Evolutionary conservation across 345 rosid species (phyloP).

Genomic region (Trapa incisa): DNA sequence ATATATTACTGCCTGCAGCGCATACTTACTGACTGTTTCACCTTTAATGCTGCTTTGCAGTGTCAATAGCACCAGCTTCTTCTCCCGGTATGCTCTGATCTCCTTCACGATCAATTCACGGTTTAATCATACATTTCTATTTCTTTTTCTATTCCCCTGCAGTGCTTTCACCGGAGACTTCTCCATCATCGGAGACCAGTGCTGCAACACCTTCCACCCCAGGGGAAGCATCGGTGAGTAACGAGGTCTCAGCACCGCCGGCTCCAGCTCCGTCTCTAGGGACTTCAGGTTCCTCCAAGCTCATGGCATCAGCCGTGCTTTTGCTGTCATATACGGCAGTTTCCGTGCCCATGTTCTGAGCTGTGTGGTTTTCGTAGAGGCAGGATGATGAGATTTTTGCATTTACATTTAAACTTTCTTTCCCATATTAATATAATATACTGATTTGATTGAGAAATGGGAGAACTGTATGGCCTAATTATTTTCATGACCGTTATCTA

Average conservation of each 20-base stretch:
- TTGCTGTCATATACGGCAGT: neutral
- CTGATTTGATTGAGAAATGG: too few relatives aligned
- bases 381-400: neutral
- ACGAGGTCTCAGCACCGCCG: neutral
- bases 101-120: neutral
- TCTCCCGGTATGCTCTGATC: neutral
- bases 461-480: too few relatives aligned
- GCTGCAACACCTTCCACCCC: neutral
- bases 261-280: constrained; percentile 1
- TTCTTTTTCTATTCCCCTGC: too few relatives aligned
- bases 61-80: constrained; percentile 1
- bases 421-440: too few relatives aligned
- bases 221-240: neutral
- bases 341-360: neutral
- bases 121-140: too few relatives aligned
- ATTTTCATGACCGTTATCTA: too few relatives aligned
- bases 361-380: neutral
- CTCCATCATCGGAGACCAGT: neutral
- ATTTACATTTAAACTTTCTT: too few relatives aligned
- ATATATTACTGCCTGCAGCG: too few relatives aligned
- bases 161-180: neutral
- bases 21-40: neutral
- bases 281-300: neutral
- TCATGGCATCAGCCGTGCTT: neutral
- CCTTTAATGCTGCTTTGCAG: neutral